phyloP scores from a whole-genome alignment of 169 alveolate species.

The Eimeria necatrix region DNA sequence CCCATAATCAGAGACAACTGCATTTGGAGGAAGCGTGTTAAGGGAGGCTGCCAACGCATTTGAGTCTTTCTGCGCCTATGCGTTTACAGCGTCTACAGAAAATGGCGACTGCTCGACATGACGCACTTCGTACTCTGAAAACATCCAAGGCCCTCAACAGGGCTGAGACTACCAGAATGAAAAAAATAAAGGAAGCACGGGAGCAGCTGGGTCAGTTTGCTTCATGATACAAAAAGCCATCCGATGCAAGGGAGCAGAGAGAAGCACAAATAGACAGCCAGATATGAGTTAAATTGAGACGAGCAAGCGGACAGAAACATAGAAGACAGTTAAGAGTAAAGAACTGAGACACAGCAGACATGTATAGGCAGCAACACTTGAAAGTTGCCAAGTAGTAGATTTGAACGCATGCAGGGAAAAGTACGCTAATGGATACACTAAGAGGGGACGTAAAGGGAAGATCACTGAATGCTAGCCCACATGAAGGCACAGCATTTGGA shows the following conservation, averaged over 20 bases:
- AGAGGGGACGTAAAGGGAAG: too few relatives aligned
- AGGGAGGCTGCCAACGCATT: background rate
- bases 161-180: constrained; percentile 20
- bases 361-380: too few relatives aligned
- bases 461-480: too few relatives aligned
- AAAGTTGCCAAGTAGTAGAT: too few relatives aligned
- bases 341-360: too few relatives aligned
- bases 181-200: constrained; percentile 25
- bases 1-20: too few relatives aligned
- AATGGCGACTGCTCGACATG: constrained; percentile 33
- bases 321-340: background rate
- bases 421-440: too few relatives aligned
- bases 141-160: constrained; percentile 52
- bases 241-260: background rate
- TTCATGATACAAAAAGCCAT: background rate
- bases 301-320: background rate
- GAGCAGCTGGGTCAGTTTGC: constrained; percentile 23
- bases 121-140: constrained; percentile 51
- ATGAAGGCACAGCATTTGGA: too few relatives aligned
- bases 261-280: background rate
- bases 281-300: background rate
- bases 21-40: too few relatives aligned
- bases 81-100: constrained; percentile 39
- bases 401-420: too few relatives aligned
- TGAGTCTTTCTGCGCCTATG: background rate